Base-by-base conservation (phyloP, 345 rosid species). In the Streptanthus diversifolius region DNA sequence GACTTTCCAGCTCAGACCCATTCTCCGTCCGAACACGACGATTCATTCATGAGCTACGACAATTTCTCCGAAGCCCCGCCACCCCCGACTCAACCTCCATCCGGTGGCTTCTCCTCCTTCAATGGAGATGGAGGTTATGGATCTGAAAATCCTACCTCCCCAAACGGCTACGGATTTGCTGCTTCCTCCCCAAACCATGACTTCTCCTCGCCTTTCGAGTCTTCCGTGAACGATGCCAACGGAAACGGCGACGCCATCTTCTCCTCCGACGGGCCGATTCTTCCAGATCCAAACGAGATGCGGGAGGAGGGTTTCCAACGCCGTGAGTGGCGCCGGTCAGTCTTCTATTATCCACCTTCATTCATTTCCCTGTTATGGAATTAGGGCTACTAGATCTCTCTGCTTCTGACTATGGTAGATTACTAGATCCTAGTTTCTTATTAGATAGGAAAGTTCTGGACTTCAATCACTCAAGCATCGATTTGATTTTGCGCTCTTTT, bases 311-410 rank as follows among this genome's bases (percentile, higher is more conserved):
- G 90, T 12, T 75, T 75, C 30, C 85, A 80, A 14, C 82, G 84
- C 59, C 89, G 96, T 7, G 96, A 89, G 72, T 89, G 96, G 92
- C 84, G 89, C 71, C 86, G 96, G 90, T 89, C 19, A 77, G 96
- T 84, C 29, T 39, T 41, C 32, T 15, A 49, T 57, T 63, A 66
- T 72, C 54, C 4, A 22, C 44, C 10, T 39, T 36, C 5, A 13
- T 59, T 21, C 12, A 22, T 3, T 24, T 27, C 30, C 44, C 4
- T 61, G 51, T 40, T 63, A 8, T 57, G 24, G 54, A 9, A 72
- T 1, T 54, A 53, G 33, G 76, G 35, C 7, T 72, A 63, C 3
- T 72, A 63, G 56, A 63, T 72, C 76, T 72, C 63, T 21, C 51
- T 21, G 63, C 33, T 71, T 71, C 1, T 40, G 44, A 40, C 21